These are phyloP conservation scores for Alternaria hordeiaustralica DNA, from an alignment of 2,329 filamentous ascomycete genomes.

Conservation along the genomic window DNA sequence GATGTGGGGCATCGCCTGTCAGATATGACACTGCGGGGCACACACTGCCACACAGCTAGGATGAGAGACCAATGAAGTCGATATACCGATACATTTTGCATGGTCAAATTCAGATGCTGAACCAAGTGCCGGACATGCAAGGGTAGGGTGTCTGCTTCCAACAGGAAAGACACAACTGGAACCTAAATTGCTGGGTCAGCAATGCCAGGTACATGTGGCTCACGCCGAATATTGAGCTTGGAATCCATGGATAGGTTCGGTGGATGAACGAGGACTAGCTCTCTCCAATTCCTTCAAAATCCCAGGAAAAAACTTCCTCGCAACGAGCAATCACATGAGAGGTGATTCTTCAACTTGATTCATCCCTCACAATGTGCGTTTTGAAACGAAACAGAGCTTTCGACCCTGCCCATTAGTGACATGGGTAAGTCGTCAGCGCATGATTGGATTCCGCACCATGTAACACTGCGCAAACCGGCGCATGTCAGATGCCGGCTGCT, in stretches of 20 bases:
- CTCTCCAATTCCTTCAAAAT: neutral
- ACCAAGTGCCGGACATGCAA: neutral
- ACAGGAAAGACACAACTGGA: neutral
- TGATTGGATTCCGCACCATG: conserved; percentile 7
- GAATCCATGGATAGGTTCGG: neutral
- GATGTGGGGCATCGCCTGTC: conserved; percentile 6
- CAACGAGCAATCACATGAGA: neutral
- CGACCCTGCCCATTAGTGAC: neutral
- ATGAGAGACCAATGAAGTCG: neutral
- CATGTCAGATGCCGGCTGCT: conserved; percentile 9
- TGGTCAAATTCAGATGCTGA: neutral
- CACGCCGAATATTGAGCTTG: neutral
- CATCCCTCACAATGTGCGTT: conserved; percentile 2
- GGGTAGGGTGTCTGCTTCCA: neutral
- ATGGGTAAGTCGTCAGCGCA: neutral
- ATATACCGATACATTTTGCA: neutral
- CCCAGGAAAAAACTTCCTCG: neutral
- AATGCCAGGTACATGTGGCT: neutral
- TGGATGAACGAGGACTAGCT: no score
- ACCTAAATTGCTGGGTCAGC: neutral
- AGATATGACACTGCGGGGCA: neutral
- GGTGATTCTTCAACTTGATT: neutral
- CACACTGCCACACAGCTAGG: neutral
- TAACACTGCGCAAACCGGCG: conserved; percentile 7
- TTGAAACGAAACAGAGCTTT: conserved; percentile 9